Evolutionary conservation across 805 yeast genomes (phyloP), one percentile per base, ranked within the genome.

Genomic region (Lachancea fermentati): DNA sequence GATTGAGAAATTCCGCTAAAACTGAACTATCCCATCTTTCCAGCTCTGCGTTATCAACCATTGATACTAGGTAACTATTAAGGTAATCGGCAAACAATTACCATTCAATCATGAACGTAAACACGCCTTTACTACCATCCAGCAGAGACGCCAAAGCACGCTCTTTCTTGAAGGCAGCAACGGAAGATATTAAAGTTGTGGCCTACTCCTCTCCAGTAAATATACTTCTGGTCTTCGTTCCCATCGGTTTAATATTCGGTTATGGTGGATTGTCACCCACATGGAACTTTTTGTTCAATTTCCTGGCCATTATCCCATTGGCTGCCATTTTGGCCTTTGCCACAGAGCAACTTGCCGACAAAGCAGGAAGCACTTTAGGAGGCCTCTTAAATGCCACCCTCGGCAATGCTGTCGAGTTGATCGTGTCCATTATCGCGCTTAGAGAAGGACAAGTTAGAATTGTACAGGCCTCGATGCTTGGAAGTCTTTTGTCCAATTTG

Each of bases 381-480:
- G 97, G 97, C 0, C 71, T 93, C 48, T 71, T 93, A 55, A 93
- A 93, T 65, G 98, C 98, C 2, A 89, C 97, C 7, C 86, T 93
- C 60, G 98, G 98, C 44, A 93, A 93, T 62, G 97, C 97, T 2
- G 96, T 93, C 16, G 98, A 93, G 67, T 78, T 93, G 45, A 93
- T 93, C 62, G 97, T 93, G 26, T 85, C 96, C 1, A 70, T 93
- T 19, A 87, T 93, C 51, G 98, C 98, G 1, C 71, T 93, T 54
- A 71, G 67, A 50, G 82, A 85, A 32, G 85, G 86, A 50, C 97
- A 93, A 65, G 79, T 93, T 37, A 75, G 95, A 48, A 89, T 93
- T 55, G 97, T 93, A 19, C 97, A 93, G 65, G 95, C 97, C 2
- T 85, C 95, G 15, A 91, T 93, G 97, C 74, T 93, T 43, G 98